Conservation (phyloP, 2,329 filamentous ascomycete species). For the Podosphaera leucotricha region DNA sequence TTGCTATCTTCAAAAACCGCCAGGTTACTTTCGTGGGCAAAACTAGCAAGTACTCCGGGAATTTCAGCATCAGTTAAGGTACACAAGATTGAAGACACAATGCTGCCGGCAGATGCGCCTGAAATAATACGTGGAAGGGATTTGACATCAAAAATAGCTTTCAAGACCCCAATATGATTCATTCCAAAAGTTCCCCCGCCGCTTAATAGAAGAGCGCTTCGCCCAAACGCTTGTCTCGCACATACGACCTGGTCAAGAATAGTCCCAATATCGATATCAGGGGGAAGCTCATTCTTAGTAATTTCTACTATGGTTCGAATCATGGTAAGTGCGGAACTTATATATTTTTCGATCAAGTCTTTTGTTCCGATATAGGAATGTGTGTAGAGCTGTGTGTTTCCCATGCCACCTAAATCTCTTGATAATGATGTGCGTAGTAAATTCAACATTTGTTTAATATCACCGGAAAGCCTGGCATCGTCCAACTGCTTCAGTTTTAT, state of each 20-base stretch:
- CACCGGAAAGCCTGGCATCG: constrained; percentile 44
- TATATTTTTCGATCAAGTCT: constrained; percentile 64
- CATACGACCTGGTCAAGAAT: constrained; percentile 35
- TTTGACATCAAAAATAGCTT: constrained; percentile 36
- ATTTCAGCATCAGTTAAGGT: constrained; percentile 39
- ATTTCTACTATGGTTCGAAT: constrained; percentile 47
- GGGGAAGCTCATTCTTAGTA: constrained; percentile 23
- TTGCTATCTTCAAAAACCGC: constrained; percentile 36
- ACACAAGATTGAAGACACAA: constrained; percentile 41
- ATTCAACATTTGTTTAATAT: constrained; percentile 56
- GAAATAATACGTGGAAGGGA: constrained; percentile 45
- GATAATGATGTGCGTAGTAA: constrained; percentile 59
- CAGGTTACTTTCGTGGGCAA: constrained; percentile 34
- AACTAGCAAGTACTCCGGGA: constrained; percentile 29
- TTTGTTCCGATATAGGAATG: constrained; percentile 77
- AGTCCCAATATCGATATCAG: constrained; percentile 28
- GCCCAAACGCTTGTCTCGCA: constrained; percentile 38
- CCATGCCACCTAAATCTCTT: constrained; percentile 68
- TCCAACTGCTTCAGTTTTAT: constrained; percentile 51
- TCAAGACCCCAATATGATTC: constrained; percentile 48
- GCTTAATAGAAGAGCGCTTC: constrained; percentile 41
- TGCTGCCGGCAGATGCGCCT: constrained; percentile 45
- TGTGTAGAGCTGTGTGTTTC: constrained; percentile 57
- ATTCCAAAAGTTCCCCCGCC: constrained; percentile 50
- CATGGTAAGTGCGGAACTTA: constrained; percentile 52